phyloP scores from a whole-genome alignment of 805 yeast genomes.

The Kodamaea nitidulidarum region DNA sequence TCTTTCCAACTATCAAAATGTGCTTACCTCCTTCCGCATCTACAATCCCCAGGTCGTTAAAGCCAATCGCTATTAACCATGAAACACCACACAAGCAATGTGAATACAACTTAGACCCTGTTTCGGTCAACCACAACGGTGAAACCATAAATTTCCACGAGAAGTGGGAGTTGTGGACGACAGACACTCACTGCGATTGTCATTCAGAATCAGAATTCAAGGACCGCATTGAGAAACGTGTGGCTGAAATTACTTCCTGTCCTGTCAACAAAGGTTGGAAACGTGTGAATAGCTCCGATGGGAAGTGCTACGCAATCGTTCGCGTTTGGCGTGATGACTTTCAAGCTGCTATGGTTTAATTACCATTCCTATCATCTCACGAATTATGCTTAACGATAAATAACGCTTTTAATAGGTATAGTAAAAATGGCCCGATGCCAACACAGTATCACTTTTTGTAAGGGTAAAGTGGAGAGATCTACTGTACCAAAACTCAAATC shows the following conservation, averaged over 20 bases:
- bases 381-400: not conserved
- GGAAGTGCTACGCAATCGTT: conserved; percentile 8
- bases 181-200: conserved; percentile 7
- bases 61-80: conserved; percentile 5
- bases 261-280: conserved; percentile 9
- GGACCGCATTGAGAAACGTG: conserved; percentile 6
- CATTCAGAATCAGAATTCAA: conserved; percentile 4
- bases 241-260: conserved; percentile 6
- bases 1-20: conserved; percentile 3
- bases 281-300: conserved; percentile 8
- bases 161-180: conserved; percentile 8
- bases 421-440: too few species aligned
- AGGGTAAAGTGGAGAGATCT: too few species aligned
- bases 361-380: not conserved
- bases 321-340: conserved; percentile 7
- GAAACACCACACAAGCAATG: conserved; percentile 7
- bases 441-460: too few species aligned
- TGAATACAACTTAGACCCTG: conserved; percentile 7
- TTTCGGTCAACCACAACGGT: conserved; percentile 6
- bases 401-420: too few species aligned
- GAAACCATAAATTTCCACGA: conserved; percentile 7
- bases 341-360: not conserved
- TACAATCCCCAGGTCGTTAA: conserved; percentile 6
- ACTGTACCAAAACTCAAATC: too few species aligned
- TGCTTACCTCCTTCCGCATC: conserved; percentile 8